Percentiles rank a stretch among this genome's conserved stretches.
These are phyloP conservation scores for Termitomyces sp. DNA, from an alignment of 768 basidiomycete genomes.

Conservation along the genomic window DNA sequence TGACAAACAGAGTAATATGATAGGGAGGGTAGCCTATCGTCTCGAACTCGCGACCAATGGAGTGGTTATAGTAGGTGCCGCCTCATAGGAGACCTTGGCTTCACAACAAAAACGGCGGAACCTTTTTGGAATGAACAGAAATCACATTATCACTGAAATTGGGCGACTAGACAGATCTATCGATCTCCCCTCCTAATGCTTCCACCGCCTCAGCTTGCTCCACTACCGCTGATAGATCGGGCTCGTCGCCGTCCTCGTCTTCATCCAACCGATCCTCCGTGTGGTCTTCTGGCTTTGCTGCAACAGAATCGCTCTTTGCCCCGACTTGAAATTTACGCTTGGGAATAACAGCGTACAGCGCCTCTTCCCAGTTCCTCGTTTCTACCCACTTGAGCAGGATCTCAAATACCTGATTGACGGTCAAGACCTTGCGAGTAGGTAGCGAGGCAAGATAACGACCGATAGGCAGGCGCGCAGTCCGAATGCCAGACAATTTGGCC, in stretches of 20 bases:
- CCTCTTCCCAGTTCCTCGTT: slow-evolving; percentile 77
- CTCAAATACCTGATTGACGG: slow-evolving; percentile 95
- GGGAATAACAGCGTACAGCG: slow-evolving; percentile 87
- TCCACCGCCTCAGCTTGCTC: slow-evolving; percentile 5
- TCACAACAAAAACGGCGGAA: slow-evolving; percentile 1
- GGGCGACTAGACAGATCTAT: background rate
- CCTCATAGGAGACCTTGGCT: background rate
- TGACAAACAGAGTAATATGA: too few relatives aligned
- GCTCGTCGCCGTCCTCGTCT: slow-evolving; percentile 8
- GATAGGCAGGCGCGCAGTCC: slow-evolving; percentile 90
- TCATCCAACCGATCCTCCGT: slow-evolving; percentile 13
- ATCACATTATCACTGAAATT: background rate
- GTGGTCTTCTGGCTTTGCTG: slow-evolving; percentile 4
- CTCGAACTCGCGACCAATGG: background rate
- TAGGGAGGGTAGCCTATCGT: background rate
- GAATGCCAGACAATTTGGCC: slow-evolving; percentile 65
- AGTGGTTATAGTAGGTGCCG: background rate
- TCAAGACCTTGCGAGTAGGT: slow-evolving; percentile 90
- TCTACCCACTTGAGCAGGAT: slow-evolving; percentile 91
- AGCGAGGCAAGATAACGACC: slow-evolving; percentile 84
- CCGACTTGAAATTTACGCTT: slow-evolving; percentile 76
- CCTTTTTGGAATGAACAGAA: background rate
- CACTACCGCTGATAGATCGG: background rate
- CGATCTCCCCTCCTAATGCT: background rate
- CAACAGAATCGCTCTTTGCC: slow-evolving; percentile 22